These are phyloP conservation scores for Oryza glumipatula DNA, from an alignment of 176 grass and related monocot species.

Conservation along the genomic window DNA sequence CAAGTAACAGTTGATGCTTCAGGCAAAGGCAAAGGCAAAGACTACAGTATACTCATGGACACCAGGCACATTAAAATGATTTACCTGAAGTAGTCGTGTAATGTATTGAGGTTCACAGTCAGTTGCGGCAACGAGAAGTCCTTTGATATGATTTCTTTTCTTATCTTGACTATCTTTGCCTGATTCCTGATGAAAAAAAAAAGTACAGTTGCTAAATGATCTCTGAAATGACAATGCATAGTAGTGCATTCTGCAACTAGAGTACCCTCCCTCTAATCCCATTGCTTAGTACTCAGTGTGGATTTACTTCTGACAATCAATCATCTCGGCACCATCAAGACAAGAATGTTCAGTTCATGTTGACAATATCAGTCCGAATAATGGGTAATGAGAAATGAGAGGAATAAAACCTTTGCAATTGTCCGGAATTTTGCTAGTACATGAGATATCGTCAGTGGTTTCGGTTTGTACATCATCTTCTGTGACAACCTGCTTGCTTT, in stretches of 20 bases:
- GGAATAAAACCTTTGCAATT: conserved; percentile 76
- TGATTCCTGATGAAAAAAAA: conserved; percentile 63
- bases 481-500: conserved; percentile 93
- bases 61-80: conserved; percentile 32
- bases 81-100: conserved; percentile 91
- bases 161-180: conserved; percentile 99
- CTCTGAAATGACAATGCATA: conserved; percentile 10
- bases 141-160: conserved; percentile 95
- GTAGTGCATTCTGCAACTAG: not conserved
- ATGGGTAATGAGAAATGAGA: conserved; percentile 2
- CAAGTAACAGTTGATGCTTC: conserved; percentile 36
- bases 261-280: conserved; percentile 23
- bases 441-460: conserved; percentile 73
- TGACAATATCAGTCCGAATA: conserved; percentile 3
- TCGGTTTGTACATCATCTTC: conserved; percentile 92
- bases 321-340: not conserved
- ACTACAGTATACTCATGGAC: not conserved
- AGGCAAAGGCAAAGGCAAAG: conserved; percentile 24
- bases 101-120: conserved; percentile 99
- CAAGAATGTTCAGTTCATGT: not conserved
- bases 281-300: not conserved
- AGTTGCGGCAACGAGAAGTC: conserved; percentile 91
- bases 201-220: conserved; percentile 1
- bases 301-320: conserved; percentile 21
- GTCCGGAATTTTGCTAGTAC: conserved; percentile 79